Base-by-base conservation (phyloP, 768 basidiomycete genomes). In the Pleurotus sapidus region DNA sequence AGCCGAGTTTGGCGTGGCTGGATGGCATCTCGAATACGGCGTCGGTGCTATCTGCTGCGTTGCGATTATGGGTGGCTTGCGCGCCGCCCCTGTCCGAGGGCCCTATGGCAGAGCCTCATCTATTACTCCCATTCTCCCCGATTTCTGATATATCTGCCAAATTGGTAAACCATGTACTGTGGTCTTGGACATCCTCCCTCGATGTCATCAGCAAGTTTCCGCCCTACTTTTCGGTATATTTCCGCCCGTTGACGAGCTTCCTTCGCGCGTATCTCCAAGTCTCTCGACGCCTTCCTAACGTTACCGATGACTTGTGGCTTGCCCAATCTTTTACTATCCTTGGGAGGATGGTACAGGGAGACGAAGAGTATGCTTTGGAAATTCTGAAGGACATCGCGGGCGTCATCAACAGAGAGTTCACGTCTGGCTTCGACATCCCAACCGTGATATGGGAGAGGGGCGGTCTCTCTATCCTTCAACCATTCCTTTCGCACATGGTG, bases 51-150 rank as follows among this genome's bases (percentile, higher is more conserved):
- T 67, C 76, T 1, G 73, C 82, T 14, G 79, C 71, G 0, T 75
- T 88, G 12, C 82, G 86, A 4, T 70, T 91, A 6, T 89, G 87
- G 84, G 63, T 90, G 5, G 78, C 86, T 3, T 88, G 84, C 63
- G 63, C 83, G 6, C 79, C 87, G 4, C 70, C 77, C 0, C 67
- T 72, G 24, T 61, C 68, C 2, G 71, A 72, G 34, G 74, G 72
- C 11, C 64, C 74, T 1, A 71, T 80, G 17, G 58, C 70, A 3
- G 63, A 76, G 0, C 86, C 87, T 17, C 87, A 87, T 0, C 89
- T 91, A 65, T 59, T 65, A 0, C 74, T 91, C 12, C 88, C 88
- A 1, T 83, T 88, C 59, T 63, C 76, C 8, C 70, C 73, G 20
- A 72, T 91, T 20, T 84, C 86, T 1, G 75, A 74, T 1, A 58